phyloP scores from a whole-genome alignment of 2,329 filamentous ascomycete species.

The Pseudocercospora eumusae region DNA sequence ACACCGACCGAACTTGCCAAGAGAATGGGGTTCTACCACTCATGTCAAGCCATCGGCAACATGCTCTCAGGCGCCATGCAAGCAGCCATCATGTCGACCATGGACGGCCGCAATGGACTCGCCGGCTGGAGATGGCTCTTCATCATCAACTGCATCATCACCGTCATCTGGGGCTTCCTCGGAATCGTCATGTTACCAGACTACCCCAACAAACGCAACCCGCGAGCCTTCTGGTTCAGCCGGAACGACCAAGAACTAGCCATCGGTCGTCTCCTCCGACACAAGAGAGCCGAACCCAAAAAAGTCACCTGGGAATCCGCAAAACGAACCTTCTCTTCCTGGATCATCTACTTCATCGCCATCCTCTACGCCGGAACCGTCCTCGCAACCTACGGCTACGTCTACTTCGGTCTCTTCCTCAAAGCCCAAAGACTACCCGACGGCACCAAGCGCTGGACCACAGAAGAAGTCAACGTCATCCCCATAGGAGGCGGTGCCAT shows the following conservation, averaged over 20 bases:
- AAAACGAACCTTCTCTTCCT: conserved; percentile 47
- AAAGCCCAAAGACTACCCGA: conserved; percentile 46
- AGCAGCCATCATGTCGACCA: conserved; percentile 37
- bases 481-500: conserved; percentile 53
- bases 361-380: conserved; percentile 51
- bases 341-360: conserved; percentile 52
- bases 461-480: conserved; percentile 52
- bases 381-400: conserved; percentile 51
- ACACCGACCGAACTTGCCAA: conserved; percentile 32
- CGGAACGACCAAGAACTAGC: conserved; percentile 47
- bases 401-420: conserved; percentile 50
- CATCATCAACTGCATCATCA: conserved; percentile 43
- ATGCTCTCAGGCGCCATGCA: conserved; percentile 34
- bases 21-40: conserved; percentile 33
- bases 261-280: conserved; percentile 47
- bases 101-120: conserved; percentile 37
- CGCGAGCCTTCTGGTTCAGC: conserved; percentile 51
- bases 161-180: conserved; percentile 40
- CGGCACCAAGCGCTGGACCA: conserved; percentile 47
- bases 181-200: conserved; percentile 45
- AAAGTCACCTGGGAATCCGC: conserved; percentile 49
- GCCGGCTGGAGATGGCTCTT: conserved; percentile 44
- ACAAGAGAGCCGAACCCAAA: conserved; percentile 51
- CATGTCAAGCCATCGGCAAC: conserved; percentile 32
- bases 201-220: conserved; percentile 41